Conservation (phyloP, 108 stramenopile genomes). For the Cyclostephanos invisitatus region DNA sequence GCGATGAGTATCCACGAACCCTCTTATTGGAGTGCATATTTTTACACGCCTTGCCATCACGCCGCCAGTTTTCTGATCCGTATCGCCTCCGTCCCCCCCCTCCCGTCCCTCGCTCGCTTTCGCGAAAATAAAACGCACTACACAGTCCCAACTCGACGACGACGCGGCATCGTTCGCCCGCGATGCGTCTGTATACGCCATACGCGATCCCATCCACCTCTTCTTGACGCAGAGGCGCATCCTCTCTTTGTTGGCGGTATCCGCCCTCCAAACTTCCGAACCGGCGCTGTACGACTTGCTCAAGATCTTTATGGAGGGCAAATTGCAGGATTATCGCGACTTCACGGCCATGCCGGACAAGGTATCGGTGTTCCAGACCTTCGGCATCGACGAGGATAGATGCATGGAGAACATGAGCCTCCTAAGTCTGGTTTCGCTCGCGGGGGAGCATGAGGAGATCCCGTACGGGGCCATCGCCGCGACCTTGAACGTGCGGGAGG, state of each 20-base stretch:
- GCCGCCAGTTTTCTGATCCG: neutral
- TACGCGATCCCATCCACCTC: slow-evolving; percentile 77
- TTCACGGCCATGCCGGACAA: slow-evolving; percentile 69
- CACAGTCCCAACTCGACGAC: slow-evolving; percentile 60
- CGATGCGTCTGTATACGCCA: slow-evolving; percentile 76
- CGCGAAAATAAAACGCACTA: no score
- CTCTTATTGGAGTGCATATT: neutral
- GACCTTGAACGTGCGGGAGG: slow-evolving; percentile 64
- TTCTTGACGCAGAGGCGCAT: slow-evolving; percentile 74
- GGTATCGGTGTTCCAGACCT: slow-evolving; percentile 51
- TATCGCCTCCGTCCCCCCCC: no score
- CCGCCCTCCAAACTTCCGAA: slow-evolving; percentile 55
- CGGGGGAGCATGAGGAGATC: slow-evolving; percentile 70
- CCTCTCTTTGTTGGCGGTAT: slow-evolving; percentile 63
- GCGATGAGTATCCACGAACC: neutral
- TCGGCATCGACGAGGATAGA: slow-evolving; percentile 56
- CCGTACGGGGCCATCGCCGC: slow-evolving; percentile 75
- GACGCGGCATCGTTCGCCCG: slow-evolving; percentile 60
- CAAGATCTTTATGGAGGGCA: slow-evolving; percentile 81
- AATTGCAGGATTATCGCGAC: slow-evolving; percentile 78
- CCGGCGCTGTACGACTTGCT: slow-evolving; percentile 62
- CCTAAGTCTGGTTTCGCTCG: slow-evolving; percentile 75
- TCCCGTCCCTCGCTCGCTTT: no score
- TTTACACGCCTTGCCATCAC: neutral
- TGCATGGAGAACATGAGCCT: slow-evolving; percentile 80